phyloP scores from a whole-genome alignment of 2,329 filamentous ascomycete species.

The Paecilomyces sp. region DNA sequence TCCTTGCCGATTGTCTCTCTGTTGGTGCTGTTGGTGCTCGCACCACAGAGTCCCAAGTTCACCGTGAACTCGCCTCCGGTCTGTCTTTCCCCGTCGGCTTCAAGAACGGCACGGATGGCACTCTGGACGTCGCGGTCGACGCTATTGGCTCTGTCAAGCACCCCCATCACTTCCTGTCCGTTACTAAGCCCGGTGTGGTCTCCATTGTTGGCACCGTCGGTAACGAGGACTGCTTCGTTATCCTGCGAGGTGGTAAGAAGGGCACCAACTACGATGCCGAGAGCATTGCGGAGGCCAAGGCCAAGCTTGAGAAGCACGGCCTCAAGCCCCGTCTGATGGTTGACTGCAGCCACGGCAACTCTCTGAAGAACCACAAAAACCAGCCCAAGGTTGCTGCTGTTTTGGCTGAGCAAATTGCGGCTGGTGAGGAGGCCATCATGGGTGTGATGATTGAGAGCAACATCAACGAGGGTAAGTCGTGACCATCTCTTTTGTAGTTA shows the following conservation, averaged over 20 bases:
- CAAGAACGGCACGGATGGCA: slow-evolving; percentile 98
- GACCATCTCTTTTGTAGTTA: neutral
- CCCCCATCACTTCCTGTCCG: slow-evolving; percentile 93
- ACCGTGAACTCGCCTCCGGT: slow-evolving; percentile 88
- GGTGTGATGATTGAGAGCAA: slow-evolving; percentile 99
- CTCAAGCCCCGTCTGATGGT: slow-evolving; percentile 81
- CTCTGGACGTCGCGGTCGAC: slow-evolving; percentile 82
- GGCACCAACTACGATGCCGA: slow-evolving; percentile 89
- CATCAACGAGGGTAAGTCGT: slow-evolving; percentile 72
- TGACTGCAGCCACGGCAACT: slow-evolving; percentile 97
- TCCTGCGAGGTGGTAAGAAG: slow-evolving; percentile 83
- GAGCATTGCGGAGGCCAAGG: slow-evolving; percentile 78
- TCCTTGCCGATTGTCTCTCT: slow-evolving; percentile 83
- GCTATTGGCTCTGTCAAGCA: slow-evolving; percentile 89
- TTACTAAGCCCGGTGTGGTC: slow-evolving; percentile 92
- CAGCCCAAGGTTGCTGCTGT: slow-evolving; percentile 85
- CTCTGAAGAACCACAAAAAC: slow-evolving; percentile 91
- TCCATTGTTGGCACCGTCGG: slow-evolving; percentile 91
- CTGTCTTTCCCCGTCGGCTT: slow-evolving; percentile 96
- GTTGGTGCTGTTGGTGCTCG: slow-evolving; percentile 92
- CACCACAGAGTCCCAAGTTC: slow-evolving; percentile 92
- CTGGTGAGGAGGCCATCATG: slow-evolving; percentile 81
- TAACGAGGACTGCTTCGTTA: slow-evolving; percentile 96
- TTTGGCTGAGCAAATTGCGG: slow-evolving; percentile 75
- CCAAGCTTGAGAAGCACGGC: slow-evolving; percentile 65